phyloP scores from a whole-genome alignment of 2,329 filamentous ascomycete genomes.

The Xylariaceae sp. region DNA sequence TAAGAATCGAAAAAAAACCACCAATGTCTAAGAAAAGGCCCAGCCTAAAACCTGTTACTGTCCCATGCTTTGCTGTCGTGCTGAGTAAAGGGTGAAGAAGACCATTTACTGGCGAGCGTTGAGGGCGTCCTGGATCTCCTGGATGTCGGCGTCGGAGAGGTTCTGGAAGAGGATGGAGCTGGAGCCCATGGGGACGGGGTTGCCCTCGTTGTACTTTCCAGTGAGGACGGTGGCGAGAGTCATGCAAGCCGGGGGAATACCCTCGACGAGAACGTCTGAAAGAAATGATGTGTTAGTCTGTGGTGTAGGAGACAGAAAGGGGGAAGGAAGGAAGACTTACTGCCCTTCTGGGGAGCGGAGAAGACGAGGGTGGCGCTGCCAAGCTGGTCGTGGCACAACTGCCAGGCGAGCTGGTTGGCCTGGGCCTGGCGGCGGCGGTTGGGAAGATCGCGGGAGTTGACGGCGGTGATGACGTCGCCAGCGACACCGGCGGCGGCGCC shows the following conservation, averaged over 20 bases:
- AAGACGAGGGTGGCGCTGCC: background rate
- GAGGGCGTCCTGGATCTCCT: background rate
- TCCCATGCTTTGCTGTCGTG: background rate
- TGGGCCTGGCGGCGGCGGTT: no score
- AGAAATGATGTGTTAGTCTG: background rate
- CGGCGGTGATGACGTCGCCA: no score
- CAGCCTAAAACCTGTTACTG: no score
- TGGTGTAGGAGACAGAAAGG: no score
- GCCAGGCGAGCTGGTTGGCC: background rate
- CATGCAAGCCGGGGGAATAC: background rate
- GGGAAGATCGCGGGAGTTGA: no score
- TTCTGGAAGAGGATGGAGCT: constrained; percentile 1
- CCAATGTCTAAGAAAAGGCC: no score
- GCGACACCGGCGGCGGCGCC: background rate
- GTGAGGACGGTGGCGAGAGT: background rate
- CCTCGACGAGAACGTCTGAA: constrained; percentile 1
- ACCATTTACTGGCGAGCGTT: background rate
- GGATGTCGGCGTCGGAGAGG: background rate
- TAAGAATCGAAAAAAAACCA: no score
- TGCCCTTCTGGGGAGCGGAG: background rate
- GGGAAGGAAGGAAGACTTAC: background rate
- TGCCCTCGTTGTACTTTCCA: background rate
- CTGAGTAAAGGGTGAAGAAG: background rate
- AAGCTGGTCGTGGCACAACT: background rate
- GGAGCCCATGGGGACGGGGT: background rate